Evolutionary conservation across 306 rosid genomes (phyloP).

Genomic region (Ceratonia siliqua): DNA sequence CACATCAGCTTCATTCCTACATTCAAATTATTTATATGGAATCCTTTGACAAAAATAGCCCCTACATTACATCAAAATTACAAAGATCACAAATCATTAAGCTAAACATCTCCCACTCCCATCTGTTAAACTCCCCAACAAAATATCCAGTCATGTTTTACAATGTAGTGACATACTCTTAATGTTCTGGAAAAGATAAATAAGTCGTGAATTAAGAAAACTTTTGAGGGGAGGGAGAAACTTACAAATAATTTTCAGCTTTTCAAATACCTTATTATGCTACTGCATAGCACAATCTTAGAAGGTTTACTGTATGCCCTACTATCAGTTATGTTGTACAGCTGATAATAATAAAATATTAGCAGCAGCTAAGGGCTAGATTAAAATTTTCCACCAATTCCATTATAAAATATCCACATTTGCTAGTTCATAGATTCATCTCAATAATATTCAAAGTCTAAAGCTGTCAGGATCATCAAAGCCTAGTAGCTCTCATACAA

Average conservation of each 20-base stretch:
- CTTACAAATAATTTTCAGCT: too few species aligned
- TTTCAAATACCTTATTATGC: too few species aligned
- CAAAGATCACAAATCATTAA: too few species aligned
- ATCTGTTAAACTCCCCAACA: not conserved
- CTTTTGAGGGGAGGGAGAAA: too few species aligned
- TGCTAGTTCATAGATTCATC: slow-evolving; percentile 3
- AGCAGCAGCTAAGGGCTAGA: not conserved
- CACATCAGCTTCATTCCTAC: not conserved
- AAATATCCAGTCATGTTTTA: not conserved
- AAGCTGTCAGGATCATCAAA: not conserved
- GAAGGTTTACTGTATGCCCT: too few species aligned
- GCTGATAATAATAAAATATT: slow-evolving; percentile 2
- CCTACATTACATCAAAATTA: not conserved
- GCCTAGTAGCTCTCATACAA: not conserved
- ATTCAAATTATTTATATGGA: not conserved
- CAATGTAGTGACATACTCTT: too few species aligned
- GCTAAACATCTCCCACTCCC: not conserved
- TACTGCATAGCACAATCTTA: too few species aligned
- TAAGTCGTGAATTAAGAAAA: too few species aligned
- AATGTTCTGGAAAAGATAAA: too few species aligned
- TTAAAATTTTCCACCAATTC: slow-evolving; percentile 5
- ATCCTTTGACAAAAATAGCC: not conserved
- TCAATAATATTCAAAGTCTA: slow-evolving; percentile 11
- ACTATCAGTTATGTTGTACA: not conserved
- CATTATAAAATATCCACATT: slow-evolving; percentile 4